These are phyloP conservation scores for Carex kokanica DNA, from an alignment of 176 grass and related monocot genomes.

Conservation along the genomic window DNA sequence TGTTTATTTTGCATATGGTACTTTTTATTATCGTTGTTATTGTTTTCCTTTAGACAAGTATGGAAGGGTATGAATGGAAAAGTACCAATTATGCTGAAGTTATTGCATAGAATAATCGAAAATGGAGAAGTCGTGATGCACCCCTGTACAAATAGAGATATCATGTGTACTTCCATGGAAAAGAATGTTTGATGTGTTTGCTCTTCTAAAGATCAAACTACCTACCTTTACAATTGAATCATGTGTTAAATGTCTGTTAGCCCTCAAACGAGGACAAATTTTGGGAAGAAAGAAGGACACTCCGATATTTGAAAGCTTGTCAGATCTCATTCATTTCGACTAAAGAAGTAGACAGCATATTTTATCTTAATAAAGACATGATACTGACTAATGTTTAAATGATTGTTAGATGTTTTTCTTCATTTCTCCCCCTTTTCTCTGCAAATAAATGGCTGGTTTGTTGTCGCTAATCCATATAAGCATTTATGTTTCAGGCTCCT, in stretches of 20 bases:
- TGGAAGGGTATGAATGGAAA: neutral
- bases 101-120: neutral
- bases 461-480: neutral
- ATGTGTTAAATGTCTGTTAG: neutral
- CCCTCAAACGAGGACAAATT: neutral
- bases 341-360: neutral
- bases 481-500: conserved; percentile 53
- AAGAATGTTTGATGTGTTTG: neutral
- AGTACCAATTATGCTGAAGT: neutral
- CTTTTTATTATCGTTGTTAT: neutral
- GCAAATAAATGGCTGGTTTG: neutral
- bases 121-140: neutral
- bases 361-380: neutral
- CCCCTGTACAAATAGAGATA: neutral
- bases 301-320: neutral
- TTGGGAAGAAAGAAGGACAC: neutral
- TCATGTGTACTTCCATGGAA: neutral
- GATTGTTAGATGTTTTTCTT: neutral
- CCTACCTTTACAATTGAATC: neutral
- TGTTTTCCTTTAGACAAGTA: neutral
- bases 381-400: neutral
- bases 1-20: neutral
- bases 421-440: neutral
- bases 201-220: neutral
- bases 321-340: conserved; percentile 13